Conservation (phyloP, 2,329 filamentous ascomycete genomes). For the Tolypocladium ophioglossoides region DNA sequence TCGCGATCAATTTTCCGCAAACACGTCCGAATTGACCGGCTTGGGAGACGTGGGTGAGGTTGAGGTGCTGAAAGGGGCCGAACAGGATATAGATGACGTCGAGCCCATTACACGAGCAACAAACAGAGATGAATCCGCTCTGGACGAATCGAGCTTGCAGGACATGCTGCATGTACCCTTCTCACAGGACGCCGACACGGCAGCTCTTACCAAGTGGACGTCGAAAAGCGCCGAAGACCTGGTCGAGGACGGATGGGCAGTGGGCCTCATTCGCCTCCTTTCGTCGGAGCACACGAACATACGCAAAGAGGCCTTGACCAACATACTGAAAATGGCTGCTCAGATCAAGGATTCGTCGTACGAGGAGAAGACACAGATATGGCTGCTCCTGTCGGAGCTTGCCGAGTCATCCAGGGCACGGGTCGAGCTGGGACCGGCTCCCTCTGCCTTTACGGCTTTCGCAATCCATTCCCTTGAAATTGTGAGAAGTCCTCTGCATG, state of each 20-base stretch:
- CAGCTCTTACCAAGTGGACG: slow-evolving; percentile 53
- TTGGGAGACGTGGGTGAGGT: slow-evolving; percentile 10
- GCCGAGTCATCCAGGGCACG: slow-evolving; percentile 57
- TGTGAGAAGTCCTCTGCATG: slow-evolving; percentile 65
- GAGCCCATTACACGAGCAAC: neutral
- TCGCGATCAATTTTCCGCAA: slow-evolving; percentile 16
- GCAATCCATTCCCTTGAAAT: slow-evolving; percentile 60
- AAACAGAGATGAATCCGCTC: slow-evolving; percentile 3
- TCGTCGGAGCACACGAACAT: slow-evolving; percentile 66
- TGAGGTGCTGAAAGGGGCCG: slow-evolving; percentile 7
- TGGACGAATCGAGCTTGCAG: slow-evolving; percentile 34
- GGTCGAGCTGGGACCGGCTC: slow-evolving; percentile 48
- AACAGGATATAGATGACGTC: slow-evolving; percentile 2
- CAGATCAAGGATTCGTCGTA: slow-evolving; percentile 59
- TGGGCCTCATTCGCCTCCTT: slow-evolving; percentile 62
- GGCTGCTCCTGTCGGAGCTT: slow-evolving; percentile 70
- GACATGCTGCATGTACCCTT: slow-evolving; percentile 41
- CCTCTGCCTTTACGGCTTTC: slow-evolving; percentile 68
- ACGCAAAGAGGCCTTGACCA: slow-evolving; percentile 64
- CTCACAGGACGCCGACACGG: slow-evolving; percentile 36
- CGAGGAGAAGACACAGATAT: slow-evolving; percentile 66
- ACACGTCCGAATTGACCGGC: slow-evolving; percentile 10
- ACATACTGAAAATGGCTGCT: slow-evolving; percentile 53
- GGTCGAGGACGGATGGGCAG: slow-evolving; percentile 65
- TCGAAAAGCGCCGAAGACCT: slow-evolving; percentile 69